Evolutionary conservation across 208 protist genomes (phyloP), one percentile per base, ranked within the genome.

Genomic region (Trypanosoma mega): DNA sequence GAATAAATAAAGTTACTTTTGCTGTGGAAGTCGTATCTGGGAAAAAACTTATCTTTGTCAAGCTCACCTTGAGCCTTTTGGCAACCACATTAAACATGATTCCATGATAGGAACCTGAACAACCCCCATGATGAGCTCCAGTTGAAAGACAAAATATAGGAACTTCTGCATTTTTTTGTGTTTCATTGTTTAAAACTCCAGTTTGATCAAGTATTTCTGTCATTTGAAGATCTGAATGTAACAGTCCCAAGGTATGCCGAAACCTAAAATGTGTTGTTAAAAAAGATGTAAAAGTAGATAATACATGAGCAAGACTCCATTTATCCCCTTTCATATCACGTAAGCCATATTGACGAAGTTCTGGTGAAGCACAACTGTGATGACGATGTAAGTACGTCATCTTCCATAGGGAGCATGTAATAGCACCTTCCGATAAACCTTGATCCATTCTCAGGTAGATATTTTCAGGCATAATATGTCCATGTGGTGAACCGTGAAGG

Each of bases 81-180:
- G 90, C 80, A 12, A 96, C 71, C 1, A 96, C 68, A 64, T 96
- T 83, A 50, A 96, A 96, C 87, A 96, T 94, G 60, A 96, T 93
- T 9, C 90, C 87, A 47, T 92, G 88, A 73, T 88, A 93, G 23
- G 86, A 94, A 2, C 83, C 83, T 1, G 85, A 78, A 18, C 39
- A 44, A 23, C 2, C n/a, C 3, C 79, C 73, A 33, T 85, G 68
- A 51, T 72, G 62, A 16, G 61, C 50, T 14, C 82, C 80, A 0
- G 83, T 91, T 50, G 63, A 72, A 59, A 93, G 70, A 41, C 74
- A 82, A 33, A 84, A 54, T 18, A 59, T 74, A 3, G 76, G 79
- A 3, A 72, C 80, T 27, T 92, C 82, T 3, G 52, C 58, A 58
- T 29, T 60, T 47, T 79, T 72, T 37, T 71, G 71, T 18, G 63